These are phyloP conservation scores for Sporothrix variecibatus DNA, from an alignment of 2,329 filamentous ascomycete genomes.

Conservation along the genomic window DNA sequence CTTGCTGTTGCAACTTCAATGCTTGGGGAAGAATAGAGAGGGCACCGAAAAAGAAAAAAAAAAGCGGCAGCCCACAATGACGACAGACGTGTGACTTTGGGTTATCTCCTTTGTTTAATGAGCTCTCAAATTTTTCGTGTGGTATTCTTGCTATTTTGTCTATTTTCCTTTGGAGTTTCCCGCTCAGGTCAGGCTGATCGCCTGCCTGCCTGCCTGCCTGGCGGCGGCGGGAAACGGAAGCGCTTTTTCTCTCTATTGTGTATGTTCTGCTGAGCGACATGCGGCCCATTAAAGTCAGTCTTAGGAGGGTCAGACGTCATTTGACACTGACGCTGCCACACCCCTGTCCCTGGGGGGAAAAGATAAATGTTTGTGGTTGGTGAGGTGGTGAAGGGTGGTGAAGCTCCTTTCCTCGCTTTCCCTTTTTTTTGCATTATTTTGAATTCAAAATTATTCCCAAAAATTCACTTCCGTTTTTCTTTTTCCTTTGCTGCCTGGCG, in stretches of 20 bases:
- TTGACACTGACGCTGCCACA: not conserved
- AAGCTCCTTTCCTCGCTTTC: not conserved
- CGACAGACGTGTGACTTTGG: not conserved
- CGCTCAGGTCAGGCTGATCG: slow-evolving; percentile 10
- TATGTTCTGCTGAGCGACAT: not conserved
- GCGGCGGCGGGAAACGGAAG: not conserved
- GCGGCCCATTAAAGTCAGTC: not conserved
- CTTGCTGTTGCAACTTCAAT: not conserved
- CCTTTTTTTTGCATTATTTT: not conserved
- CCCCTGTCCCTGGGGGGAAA: not conserved
- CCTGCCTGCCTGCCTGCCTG: not conserved
- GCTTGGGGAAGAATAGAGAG: not conserved
- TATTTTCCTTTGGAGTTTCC: not conserved
- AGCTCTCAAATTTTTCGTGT: not conserved
- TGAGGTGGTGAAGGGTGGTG: not conserved
- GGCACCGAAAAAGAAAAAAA: not conserved
- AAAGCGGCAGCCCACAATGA: not conserved
- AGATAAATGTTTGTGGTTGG: not conserved
- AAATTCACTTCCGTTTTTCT: not conserved
- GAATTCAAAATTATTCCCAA: not conserved
- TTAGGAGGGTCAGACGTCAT: not conserved
- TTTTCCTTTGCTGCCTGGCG: not conserved
- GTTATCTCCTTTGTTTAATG: not conserved
- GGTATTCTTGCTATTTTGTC: not conserved
- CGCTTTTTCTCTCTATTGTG: not conserved